Conservation (phyloP, 2,329 filamentous ascomycete genomes). For the Aureobasidium sp. region DNA sequence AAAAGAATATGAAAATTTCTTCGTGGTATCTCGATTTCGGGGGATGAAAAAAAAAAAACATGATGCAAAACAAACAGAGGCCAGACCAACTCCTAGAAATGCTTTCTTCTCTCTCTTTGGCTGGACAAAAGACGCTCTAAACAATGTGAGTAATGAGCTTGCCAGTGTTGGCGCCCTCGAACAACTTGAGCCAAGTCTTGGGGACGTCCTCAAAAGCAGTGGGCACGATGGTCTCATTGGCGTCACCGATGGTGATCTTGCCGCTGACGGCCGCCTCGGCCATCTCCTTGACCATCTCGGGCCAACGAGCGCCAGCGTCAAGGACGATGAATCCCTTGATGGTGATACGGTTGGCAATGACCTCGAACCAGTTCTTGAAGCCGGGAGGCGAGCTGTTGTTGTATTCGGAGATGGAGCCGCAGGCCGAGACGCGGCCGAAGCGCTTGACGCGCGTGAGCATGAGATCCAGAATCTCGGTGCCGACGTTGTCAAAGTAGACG, state of each 20-base stretch:
- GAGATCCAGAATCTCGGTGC: slow-evolving; percentile 62
- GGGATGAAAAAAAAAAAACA: background rate
- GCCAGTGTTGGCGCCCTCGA: slow-evolving; percentile 41
- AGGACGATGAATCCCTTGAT: slow-evolving; percentile 32
- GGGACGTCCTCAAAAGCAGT: slow-evolving; percentile 44
- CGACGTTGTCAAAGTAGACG: slow-evolving; percentile 72
- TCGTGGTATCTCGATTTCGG: slow-evolving; percentile 6
- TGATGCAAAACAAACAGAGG: background rate
- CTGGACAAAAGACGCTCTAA: background rate
- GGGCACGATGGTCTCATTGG: slow-evolving; percentile 42
- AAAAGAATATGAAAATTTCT: background rate
- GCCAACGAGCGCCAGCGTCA: slow-evolving; percentile 21
- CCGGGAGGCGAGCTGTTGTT: slow-evolving; percentile 42
- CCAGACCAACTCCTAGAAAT: background rate
- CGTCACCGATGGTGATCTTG: slow-evolving; percentile 39
- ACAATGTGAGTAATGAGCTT: slow-evolving; percentile 40
- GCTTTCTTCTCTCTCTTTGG: background rate
- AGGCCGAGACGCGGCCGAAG: slow-evolving; percentile 60
- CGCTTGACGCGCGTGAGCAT: slow-evolving; percentile 57
- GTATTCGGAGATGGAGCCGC: slow-evolving; percentile 64
- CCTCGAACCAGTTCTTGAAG: slow-evolving; percentile 33
- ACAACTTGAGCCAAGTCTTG: slow-evolving; percentile 44
- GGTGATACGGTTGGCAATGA: slow-evolving; percentile 29
- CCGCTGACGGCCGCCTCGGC: slow-evolving; percentile 35
- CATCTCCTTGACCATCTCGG: slow-evolving; percentile 20